phyloP scores from a whole-genome alignment of 441 rosid species.

The Arabidopsis lyrata region DNA sequence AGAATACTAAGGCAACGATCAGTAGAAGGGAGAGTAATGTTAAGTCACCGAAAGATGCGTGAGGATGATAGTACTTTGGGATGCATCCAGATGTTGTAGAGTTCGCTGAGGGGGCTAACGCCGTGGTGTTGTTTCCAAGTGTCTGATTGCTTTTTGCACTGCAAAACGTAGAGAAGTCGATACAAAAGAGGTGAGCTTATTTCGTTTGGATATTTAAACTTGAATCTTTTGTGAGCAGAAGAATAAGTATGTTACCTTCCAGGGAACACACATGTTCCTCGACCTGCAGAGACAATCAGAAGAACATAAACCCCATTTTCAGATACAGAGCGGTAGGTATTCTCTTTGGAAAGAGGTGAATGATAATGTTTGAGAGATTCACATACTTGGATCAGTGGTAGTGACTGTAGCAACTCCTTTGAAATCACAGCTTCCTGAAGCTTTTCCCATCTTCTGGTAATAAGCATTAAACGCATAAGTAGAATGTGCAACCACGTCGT shows the following conservation, averaged over 20 bases:
- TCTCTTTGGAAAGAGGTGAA: background rate
- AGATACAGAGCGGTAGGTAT: slow-evolving; percentile 19
- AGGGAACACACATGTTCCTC: slow-evolving; percentile 72
- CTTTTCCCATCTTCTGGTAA: slow-evolving; percentile 75
- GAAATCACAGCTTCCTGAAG: slow-evolving; percentile 87
- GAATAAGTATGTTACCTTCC: slow-evolving; percentile 70
- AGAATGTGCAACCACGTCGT: slow-evolving; percentile 76
- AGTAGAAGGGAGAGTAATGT: slow-evolving; percentile 54
- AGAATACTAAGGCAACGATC: slow-evolving; percentile 48
- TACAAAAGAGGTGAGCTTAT: slow-evolving; percentile 15
- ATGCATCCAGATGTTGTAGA: slow-evolving; percentile 66
- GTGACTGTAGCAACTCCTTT: slow-evolving; percentile 89
- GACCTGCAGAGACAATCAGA: slow-evolving; percentile 62
- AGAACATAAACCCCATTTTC: slow-evolving; percentile 27
- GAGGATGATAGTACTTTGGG: slow-evolving; percentile 36
- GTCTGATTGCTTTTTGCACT: slow-evolving; percentile 81
- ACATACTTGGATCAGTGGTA: slow-evolving; percentile 89
- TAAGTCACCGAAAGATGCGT: slow-evolving; percentile 55
- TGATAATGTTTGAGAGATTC: slow-evolving; percentile 2
- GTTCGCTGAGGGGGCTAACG: slow-evolving; percentile 83
- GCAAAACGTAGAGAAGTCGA: slow-evolving; percentile 25
- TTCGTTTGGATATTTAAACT: background rate
- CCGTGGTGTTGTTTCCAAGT: slow-evolving; percentile 65
- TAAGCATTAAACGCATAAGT: slow-evolving; percentile 89
- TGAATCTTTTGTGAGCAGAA: slow-evolving; percentile 12